Evolutionary conservation across 192 early-diverging fungal genomes (phyloP).

Genomic region (Helicostylum pulchrum): DNA sequence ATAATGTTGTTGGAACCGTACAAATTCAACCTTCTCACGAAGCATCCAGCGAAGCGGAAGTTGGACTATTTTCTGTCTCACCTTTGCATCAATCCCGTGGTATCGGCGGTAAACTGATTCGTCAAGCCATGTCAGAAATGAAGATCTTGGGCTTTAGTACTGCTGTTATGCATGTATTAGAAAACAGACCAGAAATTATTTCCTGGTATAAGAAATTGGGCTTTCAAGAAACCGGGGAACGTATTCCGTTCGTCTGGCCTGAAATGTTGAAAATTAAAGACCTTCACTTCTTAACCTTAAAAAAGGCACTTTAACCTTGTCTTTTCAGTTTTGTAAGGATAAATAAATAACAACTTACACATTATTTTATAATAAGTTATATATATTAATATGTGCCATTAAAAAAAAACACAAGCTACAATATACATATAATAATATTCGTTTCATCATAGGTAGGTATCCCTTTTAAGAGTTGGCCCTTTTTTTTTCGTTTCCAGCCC

Average conservation of each 20-base stretch:
- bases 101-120: slow-evolving; percentile 46
- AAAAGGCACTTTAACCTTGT: slow-evolving; percentile 12
- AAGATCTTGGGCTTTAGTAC: slow-evolving; percentile 28
- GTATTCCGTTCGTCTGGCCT: slow-evolving; percentile 37
- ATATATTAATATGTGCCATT: too few species aligned
- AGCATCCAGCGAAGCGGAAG: slow-evolving; percentile 35
- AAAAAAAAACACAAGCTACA: too few species aligned
- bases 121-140: slow-evolving; percentile 35
- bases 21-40: slow-evolving; percentile 39
- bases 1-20: slow-evolving; percentile 43
- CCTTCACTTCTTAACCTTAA: slow-evolving; percentile 40
- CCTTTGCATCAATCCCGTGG: slow-evolving; percentile 46
- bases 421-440: too few species aligned
- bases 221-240: slow-evolving; percentile 43
- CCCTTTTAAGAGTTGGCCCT: too few species aligned
- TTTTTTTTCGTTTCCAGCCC: too few species aligned
- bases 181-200: slow-evolving; percentile 41
- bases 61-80: slow-evolving; percentile 49
- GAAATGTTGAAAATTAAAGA: slow-evolving; percentile 35
- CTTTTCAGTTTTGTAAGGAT: too few species aligned
- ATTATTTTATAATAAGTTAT: not conserved
- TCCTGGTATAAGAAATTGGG: slow-evolving; percentile 47
- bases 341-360: slow-evolving; percentile 5
- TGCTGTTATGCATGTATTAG: slow-evolving; percentile 41
- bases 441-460: too few species aligned